These are phyloP conservation scores for Silene noctiflora DNA, from an alignment of 179 eudicot species.

Conservation along the genomic window DNA sequence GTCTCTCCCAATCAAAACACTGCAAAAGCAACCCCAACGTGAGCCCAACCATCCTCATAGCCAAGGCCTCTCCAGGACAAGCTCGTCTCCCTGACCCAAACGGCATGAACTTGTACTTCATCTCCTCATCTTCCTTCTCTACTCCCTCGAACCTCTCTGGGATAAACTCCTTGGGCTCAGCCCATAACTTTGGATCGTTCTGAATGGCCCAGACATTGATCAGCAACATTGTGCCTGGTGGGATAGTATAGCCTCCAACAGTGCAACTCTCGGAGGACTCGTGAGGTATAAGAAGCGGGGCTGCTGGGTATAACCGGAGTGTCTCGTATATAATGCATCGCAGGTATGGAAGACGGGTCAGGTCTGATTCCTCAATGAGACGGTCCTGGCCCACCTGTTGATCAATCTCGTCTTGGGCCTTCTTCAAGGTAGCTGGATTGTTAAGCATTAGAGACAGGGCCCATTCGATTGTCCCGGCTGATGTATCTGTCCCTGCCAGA, in stretches of 20 bases:
- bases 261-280: constrained; percentile 25
- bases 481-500: constrained; percentile 32
- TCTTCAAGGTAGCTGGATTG: constrained; percentile 22
- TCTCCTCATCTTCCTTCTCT: constrained; percentile 22
- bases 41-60: constrained; percentile 27
- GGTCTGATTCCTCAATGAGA: constrained; percentile 29
- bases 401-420: constrained; percentile 31
- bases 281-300: constrained; percentile 31
- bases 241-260: constrained; percentile 25
- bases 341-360: constrained; percentile 24
- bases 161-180: constrained; percentile 22
- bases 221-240: constrained; percentile 32
- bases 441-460: constrained; percentile 31
- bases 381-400: constrained; percentile 20
- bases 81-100: constrained; percentile 33
- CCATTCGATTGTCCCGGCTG: constrained; percentile 35
- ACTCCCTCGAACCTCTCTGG: constrained; percentile 32
- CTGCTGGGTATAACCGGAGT: constrained; percentile 31
- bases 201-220: constrained; percentile 36
- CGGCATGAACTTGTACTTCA: constrained; percentile 31
- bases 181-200: constrained; percentile 27
- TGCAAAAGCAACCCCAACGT: constrained; percentile 27
- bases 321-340: constrained; percentile 32
- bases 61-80: constrained; percentile 32
- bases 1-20: constrained; percentile 30